Base-by-base conservation (phyloP, 352 stramenopile genomes). In the Phytophthora chlamydospora region DNA sequence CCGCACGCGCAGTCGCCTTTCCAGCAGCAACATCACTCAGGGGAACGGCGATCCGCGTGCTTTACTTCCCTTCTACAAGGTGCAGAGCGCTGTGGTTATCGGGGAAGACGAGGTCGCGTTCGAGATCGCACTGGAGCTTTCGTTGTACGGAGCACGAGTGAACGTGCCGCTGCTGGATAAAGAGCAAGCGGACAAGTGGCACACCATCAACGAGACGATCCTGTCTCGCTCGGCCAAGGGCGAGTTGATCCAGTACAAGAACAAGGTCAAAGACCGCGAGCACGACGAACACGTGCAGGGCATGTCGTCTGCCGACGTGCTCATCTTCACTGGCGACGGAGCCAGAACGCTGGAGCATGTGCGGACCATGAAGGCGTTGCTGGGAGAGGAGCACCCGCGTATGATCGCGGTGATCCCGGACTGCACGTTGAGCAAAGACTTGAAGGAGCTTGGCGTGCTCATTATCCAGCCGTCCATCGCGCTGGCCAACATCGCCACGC, bases 201-300 rank as follows among this genome's bases (percentile, higher is more conserved):
- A 83, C 21, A 47, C 65, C 10, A 88, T 89, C 31, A 88, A 84
- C 58, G 66, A 84, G 16, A 75, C 71, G 0, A 89, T 85, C 16
- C 42, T 85, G 35, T 63, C 69, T 7, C 71, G 78, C 2, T 72
- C 71, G 14, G 75, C 76, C 5, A 88, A 89, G 33, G 78, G 65
- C n/a, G 76, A 89, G 14, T 64, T 88, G 16, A 89, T 87, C 46
- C 75, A 76, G 54, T 89, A 76, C 65, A 86, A 84, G 65, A 86
- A 89, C 68, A 86, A 87, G 24, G 54, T 86, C 5, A 66, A 66
- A 14, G 68, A 87, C 13, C 46, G 54, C 7, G 61, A 69, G 21
- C 40, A 68, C 0, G 51, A 58, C 24, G 24, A 69, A 14, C 42
- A 79, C 13, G 27, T 83, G 24, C 58, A 78, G n/a, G 58, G 67